Percentiles rank a stretch among this genome's conserved stretches.
Conservation (phyloP, 306 rosid species). For the Lathyrus sativus region DNA sequence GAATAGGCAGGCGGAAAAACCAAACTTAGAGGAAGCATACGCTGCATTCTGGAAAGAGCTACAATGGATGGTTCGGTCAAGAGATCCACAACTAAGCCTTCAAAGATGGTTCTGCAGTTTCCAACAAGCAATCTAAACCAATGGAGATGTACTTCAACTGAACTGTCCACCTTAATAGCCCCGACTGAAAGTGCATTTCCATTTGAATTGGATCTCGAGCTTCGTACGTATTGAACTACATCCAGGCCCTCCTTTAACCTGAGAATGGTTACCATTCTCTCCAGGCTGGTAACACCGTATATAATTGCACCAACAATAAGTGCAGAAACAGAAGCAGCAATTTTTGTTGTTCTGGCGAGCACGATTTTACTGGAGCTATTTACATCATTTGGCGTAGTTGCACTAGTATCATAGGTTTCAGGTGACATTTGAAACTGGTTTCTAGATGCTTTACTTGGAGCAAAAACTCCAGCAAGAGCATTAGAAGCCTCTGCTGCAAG, state of each 20-base stretch:
- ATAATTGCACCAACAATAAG: slow-evolving; percentile 77
- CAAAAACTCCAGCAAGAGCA: slow-evolving; percentile 69
- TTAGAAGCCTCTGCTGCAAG: slow-evolving; percentile 83
- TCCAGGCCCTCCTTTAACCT: slow-evolving; percentile 87
- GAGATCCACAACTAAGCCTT: slow-evolving; percentile 90
- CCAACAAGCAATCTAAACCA: slow-evolving; percentile 96
- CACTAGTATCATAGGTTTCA: slow-evolving; percentile 65
- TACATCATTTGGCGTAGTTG: slow-evolving; percentile 55
- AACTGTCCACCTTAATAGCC: slow-evolving; percentile 61
- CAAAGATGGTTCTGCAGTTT: slow-evolving; percentile 79
- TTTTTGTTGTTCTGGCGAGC: slow-evolving; percentile 62
- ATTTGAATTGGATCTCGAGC: slow-evolving; percentile 78
- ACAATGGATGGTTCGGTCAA: slow-evolving; percentile 80
- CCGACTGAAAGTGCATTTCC: slow-evolving; percentile 77
- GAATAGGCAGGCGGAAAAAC: slow-evolving; percentile 94
- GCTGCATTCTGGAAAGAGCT: slow-evolving; percentile 94
- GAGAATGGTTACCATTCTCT: slow-evolving; percentile 79
- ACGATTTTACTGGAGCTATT: slow-evolving; percentile 53
- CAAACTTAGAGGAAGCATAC: slow-evolving; percentile 74
- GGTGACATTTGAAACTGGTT: slow-evolving; percentile 71
- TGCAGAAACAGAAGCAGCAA: slow-evolving; percentile 87
- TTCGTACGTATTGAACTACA: slow-evolving; percentile 73
- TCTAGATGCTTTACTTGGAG: slow-evolving; percentile 80
- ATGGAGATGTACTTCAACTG: slow-evolving; percentile 80
- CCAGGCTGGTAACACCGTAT: slow-evolving; percentile 82